Base-by-base conservation (phyloP, 2,329 filamentous ascomycete species). In the Aureobasidium sp. region DNA sequence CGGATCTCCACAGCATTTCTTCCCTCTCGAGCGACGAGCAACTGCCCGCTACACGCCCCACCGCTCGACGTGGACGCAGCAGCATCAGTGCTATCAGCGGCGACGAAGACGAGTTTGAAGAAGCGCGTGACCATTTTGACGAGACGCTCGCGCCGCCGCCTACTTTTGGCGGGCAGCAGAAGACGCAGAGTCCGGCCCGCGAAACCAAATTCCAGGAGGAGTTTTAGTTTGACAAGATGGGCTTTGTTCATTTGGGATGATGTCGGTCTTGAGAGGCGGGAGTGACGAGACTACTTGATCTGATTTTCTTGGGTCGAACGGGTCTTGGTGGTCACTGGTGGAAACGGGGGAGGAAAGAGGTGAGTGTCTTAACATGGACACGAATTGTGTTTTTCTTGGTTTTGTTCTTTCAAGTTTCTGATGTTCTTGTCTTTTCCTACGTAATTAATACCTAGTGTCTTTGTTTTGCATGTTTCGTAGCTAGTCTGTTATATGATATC, bases 141-240 rank as follows among this genome's bases (percentile, higher is more conserved):
- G 72, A 76, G 59, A 68, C 63, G 32, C 61, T 73, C 16, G 69
- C 67, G 40, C 71, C 71, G 32, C 68, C 69, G 14, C 70, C 71
- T 32, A 68, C 63, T 29, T 72, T 73, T 56, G 63, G 53, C 3
- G 62, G 62, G 4, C 59, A 64, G 58, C 56, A 48, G 42, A 66
- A 64, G 62, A 64, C 73, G 41, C 71, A 71, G 48, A 83, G 79
- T 63, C 79, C 79, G 0, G 74, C 68, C 4, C 69, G 80, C 50
- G 78, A 79, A 57, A 81, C 80, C 34, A 77, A 72, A 59, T 85
- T 85, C 59, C 71, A 70, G 42, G 81, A 85, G 67, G 76, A 78
- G 41, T 45, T 45, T n/a, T 45, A 45, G 41, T 7, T 16, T 45
- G n/a, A 29, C 27, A 29, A 29, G 27, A 29, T 29, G 2, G 39